phyloP scores from a whole-genome alignment of 2,329 filamentous ascomycete genomes.

The Diaporthe eres region DNA sequence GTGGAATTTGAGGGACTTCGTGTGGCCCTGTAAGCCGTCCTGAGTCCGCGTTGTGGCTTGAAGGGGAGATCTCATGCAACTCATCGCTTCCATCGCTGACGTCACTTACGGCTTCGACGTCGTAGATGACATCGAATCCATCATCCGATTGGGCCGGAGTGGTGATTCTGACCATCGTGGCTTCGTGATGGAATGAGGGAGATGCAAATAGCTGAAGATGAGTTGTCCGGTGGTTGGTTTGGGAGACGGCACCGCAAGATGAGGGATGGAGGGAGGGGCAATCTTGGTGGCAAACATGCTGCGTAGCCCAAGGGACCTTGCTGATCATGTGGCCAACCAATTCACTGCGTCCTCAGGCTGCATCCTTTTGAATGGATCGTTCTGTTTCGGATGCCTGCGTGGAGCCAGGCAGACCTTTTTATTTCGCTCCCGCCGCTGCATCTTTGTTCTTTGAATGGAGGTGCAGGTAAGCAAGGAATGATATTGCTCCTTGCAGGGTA shows the following conservation, averaged over 20 bases:
- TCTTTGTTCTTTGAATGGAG: neutral
- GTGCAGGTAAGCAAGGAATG: neutral
- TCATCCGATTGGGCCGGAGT: conserved; percentile 27
- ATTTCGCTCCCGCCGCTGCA: neutral
- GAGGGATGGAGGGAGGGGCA: neutral
- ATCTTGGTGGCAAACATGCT: conserved; percentile 5
- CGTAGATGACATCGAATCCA: conserved; percentile 33
- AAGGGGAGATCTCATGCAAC: neutral
- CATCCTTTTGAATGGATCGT: neutral
- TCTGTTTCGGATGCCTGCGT: neutral
- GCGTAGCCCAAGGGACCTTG: neutral
- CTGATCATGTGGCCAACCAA: neutral
- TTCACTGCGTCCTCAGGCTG: neutral
- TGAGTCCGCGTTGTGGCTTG: neutral
- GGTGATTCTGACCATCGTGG: conserved; percentile 19
- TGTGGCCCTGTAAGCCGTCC: conserved; percentile 34
- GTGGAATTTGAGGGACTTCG: conserved; percentile 32
- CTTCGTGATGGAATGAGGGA: neutral
- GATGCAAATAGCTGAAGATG: neutral
- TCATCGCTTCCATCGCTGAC: conserved; percentile 22
- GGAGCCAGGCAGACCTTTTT: neutral
- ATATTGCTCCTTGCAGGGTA: neutral
- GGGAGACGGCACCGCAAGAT: no score
- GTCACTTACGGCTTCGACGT: conserved; percentile 31
- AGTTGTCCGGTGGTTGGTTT: neutral